Base-by-base conservation (phyloP, 495 filamentous ascomycete genomes). In the Penicillium lividum region DNA sequence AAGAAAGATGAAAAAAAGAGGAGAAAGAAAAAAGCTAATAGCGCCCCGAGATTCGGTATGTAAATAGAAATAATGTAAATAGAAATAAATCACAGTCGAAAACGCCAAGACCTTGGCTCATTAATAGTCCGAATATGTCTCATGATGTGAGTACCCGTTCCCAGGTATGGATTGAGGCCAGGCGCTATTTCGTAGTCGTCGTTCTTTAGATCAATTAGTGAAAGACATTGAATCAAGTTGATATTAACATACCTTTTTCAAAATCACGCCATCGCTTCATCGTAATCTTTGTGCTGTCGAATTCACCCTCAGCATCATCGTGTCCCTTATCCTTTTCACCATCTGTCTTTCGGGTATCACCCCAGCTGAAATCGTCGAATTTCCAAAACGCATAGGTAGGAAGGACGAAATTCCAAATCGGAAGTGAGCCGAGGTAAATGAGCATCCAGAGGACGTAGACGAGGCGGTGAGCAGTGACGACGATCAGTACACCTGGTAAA, bases 331-430 rank as follows among this genome's bases (percentile, higher is more conserved):
- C 90, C 78, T 91, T 91, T 66, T 95, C 95, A 3, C 92, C 93
- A 1, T 87, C 92, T 11, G 93, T 96, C 84, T 98, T 95, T 29
- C 95, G 85, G 29, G 95, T 99, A 64, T 99, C 95, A 60, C 95
- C 95, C 94, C 95, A 99, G 67, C 90, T 94, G 80, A 99, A 99
- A 74, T 99, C 95, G 67, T 99, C 95, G 71, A 99, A 99, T 71
- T 99, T 97, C 95, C 95, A 99, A 79, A 91, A 99, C 6, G 95
- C 90, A 66, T 99, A 99, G 15, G 83, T 83, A 0, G 95, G 95
- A 4, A 99, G 87, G 15, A 99, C 81, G 62, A 97, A 95, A 73
- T 99, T 99, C 95, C 95, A 99, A 56, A 99, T 84, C 0, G 95
- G 95, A 0, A 99, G 86, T 0, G 94, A 97, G 43, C 92, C 36